Percentiles rank a stretch among this genome's conserved stretches.
Conservation (phyloP, 2,329 filamentous ascomycete genomes). For the Paecilomyces sp. region DNA sequence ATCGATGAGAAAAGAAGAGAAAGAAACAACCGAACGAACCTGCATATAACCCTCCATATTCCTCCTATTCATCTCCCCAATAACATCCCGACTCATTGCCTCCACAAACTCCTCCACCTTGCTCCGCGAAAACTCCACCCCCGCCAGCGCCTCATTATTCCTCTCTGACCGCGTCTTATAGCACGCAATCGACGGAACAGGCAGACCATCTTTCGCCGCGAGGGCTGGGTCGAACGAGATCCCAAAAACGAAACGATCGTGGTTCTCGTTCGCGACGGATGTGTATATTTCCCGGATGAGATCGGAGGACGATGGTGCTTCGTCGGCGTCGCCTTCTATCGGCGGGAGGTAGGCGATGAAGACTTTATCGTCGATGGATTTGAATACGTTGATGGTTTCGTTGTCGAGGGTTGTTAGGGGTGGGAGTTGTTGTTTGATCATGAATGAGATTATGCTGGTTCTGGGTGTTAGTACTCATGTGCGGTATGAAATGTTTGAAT, state of each 20-base stretch:
- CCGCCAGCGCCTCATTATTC: constrained; percentile 18
- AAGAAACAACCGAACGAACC: neutral
- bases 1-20: too few relatives aligned
- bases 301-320: neutral
- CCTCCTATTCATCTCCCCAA: neutral
- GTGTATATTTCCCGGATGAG: constrained; percentile 22
- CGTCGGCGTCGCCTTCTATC: constrained; percentile 15
- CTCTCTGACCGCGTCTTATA: constrained; percentile 34
- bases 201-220: constrained; percentile 1
- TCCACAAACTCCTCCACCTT: neutral
- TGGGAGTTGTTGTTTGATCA: constrained; percentile 21
- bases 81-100: neutral
- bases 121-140: neutral
- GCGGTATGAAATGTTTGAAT: too few relatives aligned
- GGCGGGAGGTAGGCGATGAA: constrained; percentile 33
- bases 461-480: neutral
- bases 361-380: constrained; percentile 33
- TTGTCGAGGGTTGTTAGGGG: constrained; percentile 17
- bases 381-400: constrained; percentile 25
- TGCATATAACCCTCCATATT: neutral
- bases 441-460: constrained; percentile 18
- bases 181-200: constrained; percentile 18
- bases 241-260: constrained; percentile 40
- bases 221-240: constrained; percentile 16
- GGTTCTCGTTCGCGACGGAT: constrained; percentile 27